A percentile compares a stretch with the other conserved stretches of the same genome.
These are phyloP conservation scores for Sporothrix brunneoviolacea DNA, from an alignment of 2,329 filamentous ascomycete species.

Conservation along the genomic window DNA sequence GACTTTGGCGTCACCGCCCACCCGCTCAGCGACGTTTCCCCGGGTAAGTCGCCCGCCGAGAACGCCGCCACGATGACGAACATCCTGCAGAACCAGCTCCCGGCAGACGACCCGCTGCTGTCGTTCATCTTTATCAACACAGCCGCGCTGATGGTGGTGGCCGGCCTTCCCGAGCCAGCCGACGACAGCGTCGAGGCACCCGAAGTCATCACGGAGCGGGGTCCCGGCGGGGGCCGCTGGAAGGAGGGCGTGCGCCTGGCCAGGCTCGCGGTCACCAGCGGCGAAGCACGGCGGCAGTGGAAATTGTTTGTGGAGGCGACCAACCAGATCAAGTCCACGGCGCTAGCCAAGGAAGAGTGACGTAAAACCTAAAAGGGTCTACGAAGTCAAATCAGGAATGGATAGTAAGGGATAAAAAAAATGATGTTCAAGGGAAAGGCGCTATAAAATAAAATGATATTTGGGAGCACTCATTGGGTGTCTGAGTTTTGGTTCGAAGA, in stretches of 20 bases:
- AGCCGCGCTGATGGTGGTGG: conserved; percentile 76
- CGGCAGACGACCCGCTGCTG: conserved; percentile 73
- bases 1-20: conserved; percentile 81
- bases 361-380: conserved; percentile 1
- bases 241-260: conserved; percentile 89
- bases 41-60: conserved; percentile 76
- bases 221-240: conserved; percentile 83
- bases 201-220: conserved; percentile 70
- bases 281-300: conserved; percentile 79
- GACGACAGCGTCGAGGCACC: conserved; percentile 74
- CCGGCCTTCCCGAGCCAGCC: conserved; percentile 72
- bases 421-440: too few species aligned
- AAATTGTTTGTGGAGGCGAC: conserved; percentile 76
- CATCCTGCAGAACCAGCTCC: conserved; percentile 67
- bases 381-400: too few species aligned
- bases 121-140: conserved; percentile 95
- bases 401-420: background rate
- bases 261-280: conserved; percentile 80
- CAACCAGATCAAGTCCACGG: conserved; percentile 35
- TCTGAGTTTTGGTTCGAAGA: too few species aligned
- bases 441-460: too few species aligned
- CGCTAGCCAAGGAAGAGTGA: background rate
- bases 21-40: conserved; percentile 68
- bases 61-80: conserved; percentile 79
- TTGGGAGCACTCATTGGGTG: too few species aligned